Conservation (phyloP, 352 stramenopile species). For the Phytophthora pini region DNA sequence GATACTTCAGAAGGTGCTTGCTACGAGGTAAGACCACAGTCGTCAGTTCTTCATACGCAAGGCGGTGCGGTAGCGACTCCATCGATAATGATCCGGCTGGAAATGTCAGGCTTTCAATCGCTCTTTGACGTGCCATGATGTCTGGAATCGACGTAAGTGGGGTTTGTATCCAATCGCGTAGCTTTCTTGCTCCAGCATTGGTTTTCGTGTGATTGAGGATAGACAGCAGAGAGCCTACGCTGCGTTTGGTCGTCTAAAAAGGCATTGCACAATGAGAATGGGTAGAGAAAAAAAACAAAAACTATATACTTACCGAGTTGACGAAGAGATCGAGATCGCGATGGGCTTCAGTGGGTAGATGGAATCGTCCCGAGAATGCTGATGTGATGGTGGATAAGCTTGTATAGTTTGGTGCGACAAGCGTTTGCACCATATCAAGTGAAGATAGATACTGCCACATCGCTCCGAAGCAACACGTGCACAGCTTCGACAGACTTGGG, state of each 20-base stretch:
- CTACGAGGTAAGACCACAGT: constrained; percentile 25
- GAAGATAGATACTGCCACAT: constrained; percentile 41
- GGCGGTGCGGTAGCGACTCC: constrained; percentile 26
- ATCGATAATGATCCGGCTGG: constrained; percentile 12
- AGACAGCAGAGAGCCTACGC: constrained; percentile 39
- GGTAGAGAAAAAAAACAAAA: neutral
- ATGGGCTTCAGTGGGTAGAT: constrained; percentile 32
- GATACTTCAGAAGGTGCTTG: constrained; percentile 30
- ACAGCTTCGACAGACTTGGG: constrained; percentile 31
- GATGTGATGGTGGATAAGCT: constrained; percentile 11
- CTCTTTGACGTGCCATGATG: constrained; percentile 36
- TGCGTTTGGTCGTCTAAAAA: constrained; percentile 33
- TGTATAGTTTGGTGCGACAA: constrained; percentile 37
- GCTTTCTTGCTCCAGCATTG: constrained; percentile 32
- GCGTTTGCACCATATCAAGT: constrained; percentile 30
- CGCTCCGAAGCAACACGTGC: constrained; percentile 39
- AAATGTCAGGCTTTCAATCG: constrained; percentile 32
- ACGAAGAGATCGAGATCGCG: constrained; percentile 49
- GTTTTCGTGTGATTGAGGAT: constrained; percentile 49
- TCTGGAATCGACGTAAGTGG: constrained; percentile 24
- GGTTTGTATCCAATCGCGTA: constrained; percentile 40
- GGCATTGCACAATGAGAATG: neutral
- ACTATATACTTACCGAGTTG: constrained; percentile 35
- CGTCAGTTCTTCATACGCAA: constrained; percentile 45
- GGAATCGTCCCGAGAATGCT: constrained; percentile 17